These are phyloP conservation scores for Rutstroemia sp. DNA, from an alignment of 2,329 filamentous ascomycete species.

Conservation along the genomic window DNA sequence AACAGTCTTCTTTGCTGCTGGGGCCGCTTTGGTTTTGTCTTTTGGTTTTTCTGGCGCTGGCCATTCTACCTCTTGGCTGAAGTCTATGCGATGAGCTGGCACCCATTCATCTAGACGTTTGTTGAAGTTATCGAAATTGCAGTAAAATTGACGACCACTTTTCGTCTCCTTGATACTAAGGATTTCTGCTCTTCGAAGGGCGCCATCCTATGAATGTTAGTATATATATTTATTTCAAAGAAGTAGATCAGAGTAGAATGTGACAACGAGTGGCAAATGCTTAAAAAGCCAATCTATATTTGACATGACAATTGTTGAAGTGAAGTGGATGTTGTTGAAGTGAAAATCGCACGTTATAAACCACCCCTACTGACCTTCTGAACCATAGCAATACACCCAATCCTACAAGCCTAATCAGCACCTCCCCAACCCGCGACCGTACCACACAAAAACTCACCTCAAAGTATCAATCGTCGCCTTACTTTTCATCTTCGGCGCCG, in stretches of 20 bases:
- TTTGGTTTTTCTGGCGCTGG: constrained; percentile 76
- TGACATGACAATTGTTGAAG: not conserved
- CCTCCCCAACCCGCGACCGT: constrained; percentile 7
- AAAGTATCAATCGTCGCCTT: constrained; percentile 80
- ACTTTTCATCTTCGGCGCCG: constrained; percentile 60
- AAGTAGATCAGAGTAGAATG: no score
- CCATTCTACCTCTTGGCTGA: constrained; percentile 91
- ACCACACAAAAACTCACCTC: constrained; percentile 42
- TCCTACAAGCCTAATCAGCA: constrained; percentile 20
- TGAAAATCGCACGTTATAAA: not conserved
- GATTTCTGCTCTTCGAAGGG: constrained; percentile 87
- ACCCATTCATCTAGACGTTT: constrained; percentile 66
- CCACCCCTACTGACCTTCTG: constrained; percentile 24
- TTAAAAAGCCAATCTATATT: no score
- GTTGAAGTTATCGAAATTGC: constrained; percentile 29
- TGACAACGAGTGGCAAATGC: no score
- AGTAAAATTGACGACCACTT: constrained; percentile 53
- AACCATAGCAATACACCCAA: constrained; percentile 32
- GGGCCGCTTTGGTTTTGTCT: constrained; percentile 61
- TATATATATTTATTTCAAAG: constrained; percentile 5
- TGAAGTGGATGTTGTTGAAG: no score
- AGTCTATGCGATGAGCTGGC: constrained; percentile 71
- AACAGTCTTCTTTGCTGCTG: constrained; percentile 35
- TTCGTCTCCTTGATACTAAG: constrained; percentile 89
- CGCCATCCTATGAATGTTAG: constrained; percentile 55